Evolutionary conservation across 768 basidiomycete genomes (phyloP).

Genomic region (Suillus variegatus): DNA sequence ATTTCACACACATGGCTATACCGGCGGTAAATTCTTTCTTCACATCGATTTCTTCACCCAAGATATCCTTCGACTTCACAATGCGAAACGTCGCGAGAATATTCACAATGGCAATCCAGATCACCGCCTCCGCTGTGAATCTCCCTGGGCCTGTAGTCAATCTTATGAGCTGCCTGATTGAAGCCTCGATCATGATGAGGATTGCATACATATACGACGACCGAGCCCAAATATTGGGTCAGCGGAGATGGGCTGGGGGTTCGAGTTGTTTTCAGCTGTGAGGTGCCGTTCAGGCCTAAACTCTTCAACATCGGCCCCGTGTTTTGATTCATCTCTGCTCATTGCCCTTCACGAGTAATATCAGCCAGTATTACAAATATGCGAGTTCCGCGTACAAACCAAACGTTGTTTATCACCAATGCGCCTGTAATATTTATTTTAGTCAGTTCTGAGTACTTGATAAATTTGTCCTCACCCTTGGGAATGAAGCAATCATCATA

Average conservation of each 20-base stretch:
- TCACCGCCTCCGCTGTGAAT: constrained; percentile 21
- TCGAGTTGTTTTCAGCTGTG: not conserved
- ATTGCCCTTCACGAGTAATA: constrained; percentile 21
- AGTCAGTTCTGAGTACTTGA: not conserved
- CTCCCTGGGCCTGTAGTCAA: constrained; percentile 22
- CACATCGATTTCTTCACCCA: constrained; percentile 24
- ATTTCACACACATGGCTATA: constrained; percentile 19
- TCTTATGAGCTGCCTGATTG: not conserved
- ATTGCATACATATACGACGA: constrained; percentile 24
- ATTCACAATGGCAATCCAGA: constrained; percentile 24
- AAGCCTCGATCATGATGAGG: not conserved
- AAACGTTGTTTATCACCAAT: constrained; percentile 35
- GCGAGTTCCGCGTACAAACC: constrained; percentile 22
- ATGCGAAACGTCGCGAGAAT: constrained; percentile 25
- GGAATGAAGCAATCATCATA: constrained; percentile 42
- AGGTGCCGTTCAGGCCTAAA: constrained; percentile 31
- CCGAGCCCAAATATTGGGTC: constrained; percentile 29
- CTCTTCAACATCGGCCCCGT: constrained; percentile 19
- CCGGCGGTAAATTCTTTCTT: constrained; percentile 24
- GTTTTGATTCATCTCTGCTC: constrained; percentile 19
- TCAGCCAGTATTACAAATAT: not conserved
- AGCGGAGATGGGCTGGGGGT: constrained; percentile 9
- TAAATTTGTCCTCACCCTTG: constrained; percentile 26
- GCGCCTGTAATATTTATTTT: constrained; percentile 19
- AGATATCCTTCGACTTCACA: constrained; percentile 22